Evolutionary conservation across 176 grass and related monocot species (phyloP).

Genomic region (Otatea glauca): DNA sequence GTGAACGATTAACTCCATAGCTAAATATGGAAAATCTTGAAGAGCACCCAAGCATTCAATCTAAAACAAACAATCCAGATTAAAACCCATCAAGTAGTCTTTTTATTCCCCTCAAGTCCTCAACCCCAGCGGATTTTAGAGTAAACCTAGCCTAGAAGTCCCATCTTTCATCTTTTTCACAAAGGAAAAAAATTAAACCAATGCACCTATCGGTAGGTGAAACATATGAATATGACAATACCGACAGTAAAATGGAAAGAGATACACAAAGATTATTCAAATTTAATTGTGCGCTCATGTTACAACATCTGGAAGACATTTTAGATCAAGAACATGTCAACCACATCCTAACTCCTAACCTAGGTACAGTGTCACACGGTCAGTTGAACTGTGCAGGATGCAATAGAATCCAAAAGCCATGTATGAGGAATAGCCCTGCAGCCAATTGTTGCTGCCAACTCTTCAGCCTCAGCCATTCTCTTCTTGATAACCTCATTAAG

Average conservation of each 20-base stretch:
- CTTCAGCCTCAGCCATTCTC: slow-evolving; percentile 67
- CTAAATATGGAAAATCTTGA: not conserved
- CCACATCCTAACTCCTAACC: slow-evolving; percentile 23
- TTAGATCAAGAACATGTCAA: not conserved
- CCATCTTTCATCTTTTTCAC: not conserved
- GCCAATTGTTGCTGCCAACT: slow-evolving; percentile 54
- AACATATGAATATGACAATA: slow-evolving; percentile 29
- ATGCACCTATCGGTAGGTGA: slow-evolving; percentile 37
- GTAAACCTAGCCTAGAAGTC: not conserved
- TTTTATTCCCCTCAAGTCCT: not conserved
- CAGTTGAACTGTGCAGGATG: slow-evolving; percentile 65
- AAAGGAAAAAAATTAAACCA: not conserved
- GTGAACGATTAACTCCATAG: not conserved
- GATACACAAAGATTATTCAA: not conserved
- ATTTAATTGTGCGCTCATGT: not conserved
- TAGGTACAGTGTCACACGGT: slow-evolving; percentile 8
- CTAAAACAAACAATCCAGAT: not conserved
- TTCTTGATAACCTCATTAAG: slow-evolving; percentile 62
- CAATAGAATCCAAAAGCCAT: slow-evolving; percentile 90
- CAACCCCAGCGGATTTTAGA: not conserved
- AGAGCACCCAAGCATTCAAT: not conserved
- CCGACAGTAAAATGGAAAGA: slow-evolving; percentile 6
- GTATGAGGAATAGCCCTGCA: slow-evolving; percentile 79
- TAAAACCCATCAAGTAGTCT: not conserved
- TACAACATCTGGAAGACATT: slow-evolving; percentile 35